phyloP scores from a whole-genome alignment of 176 grass and related monocot genomes.

The Paspalum vaginatum region DNA sequence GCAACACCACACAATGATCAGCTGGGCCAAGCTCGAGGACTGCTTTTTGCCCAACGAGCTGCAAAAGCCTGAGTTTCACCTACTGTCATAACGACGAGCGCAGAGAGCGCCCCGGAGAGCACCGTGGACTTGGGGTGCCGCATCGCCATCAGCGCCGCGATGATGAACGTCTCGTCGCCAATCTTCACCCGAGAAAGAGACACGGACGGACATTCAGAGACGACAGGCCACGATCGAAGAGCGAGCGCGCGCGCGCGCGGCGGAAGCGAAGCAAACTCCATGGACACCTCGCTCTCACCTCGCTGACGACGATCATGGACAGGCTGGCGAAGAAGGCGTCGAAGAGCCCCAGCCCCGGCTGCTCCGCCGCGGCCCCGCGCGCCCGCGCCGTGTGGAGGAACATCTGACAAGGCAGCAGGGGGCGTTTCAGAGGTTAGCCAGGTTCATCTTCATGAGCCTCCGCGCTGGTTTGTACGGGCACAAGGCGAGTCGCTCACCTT shows the following conservation, averaged over 20 bases:
- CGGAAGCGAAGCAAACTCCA: neutral
- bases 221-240: neutral
- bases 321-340: conserved; percentile 93
- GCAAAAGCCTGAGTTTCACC: conserved; percentile 23
- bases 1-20: neutral
- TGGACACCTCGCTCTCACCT: conserved; percentile 39
- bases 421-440: too few species aligned
- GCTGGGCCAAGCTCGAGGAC: neutral
- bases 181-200: conserved; percentile 43
- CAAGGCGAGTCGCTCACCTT: conserved; percentile 35
- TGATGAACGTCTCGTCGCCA: conserved; percentile 97
- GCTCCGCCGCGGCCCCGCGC: conserved; percentile 33
- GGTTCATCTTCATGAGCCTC: too few species aligned
- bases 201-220: neutral
- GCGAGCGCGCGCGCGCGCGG: neutral
- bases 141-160: conserved; percentile 98
- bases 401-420: conserved; percentile 33
- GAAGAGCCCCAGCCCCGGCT: conserved; percentile 62
- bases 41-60: neutral
- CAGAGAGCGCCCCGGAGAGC: conserved; percentile 79
- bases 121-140: conserved; percentile 92
- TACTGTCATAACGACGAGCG: conserved; percentile 92
- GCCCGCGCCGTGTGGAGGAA: conserved; percentile 28
- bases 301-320: conserved; percentile 86
- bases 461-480: neutral